Conservation (phyloP, 495 filamentous ascomycete genomes). For the Penicillium silybi region DNA sequence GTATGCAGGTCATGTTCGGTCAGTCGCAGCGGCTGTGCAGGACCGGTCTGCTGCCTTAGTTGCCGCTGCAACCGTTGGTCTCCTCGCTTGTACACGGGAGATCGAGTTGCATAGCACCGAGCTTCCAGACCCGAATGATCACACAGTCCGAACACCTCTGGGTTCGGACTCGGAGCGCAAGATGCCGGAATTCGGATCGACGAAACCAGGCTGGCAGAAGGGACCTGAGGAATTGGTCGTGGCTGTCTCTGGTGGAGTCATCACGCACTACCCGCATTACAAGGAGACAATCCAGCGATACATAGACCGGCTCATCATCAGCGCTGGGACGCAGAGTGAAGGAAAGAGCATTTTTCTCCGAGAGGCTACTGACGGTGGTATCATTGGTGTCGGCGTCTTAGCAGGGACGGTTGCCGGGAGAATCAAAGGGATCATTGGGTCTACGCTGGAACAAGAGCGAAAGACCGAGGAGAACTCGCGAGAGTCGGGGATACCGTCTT, state of each 20-base stretch:
- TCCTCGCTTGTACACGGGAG: conserved; percentile 60
- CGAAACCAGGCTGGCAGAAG: conserved; percentile 21
- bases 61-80: conserved; percentile 60
- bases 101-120: conserved; percentile 33
- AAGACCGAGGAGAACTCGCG: background rate
- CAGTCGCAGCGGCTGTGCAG: conserved; percentile 56
- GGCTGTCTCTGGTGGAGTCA: conserved; percentile 69
- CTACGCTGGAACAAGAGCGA: conserved; percentile 12
- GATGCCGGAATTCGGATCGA: conserved; percentile 4
- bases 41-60: conserved; percentile 59
- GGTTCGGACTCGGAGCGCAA: background rate
- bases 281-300: conserved; percentile 56
- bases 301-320: conserved; percentile 54
- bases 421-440: conserved; percentile 29
- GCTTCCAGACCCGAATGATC: background rate
- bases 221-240: conserved; percentile 58
- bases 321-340: conserved; percentile 42
- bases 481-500: background rate
- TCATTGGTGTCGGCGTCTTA: conserved; percentile 66
- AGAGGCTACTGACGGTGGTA: conserved; percentile 66
- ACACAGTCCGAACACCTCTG: background rate
- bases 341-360: conserved; percentile 55
- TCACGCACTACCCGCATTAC: conserved; percentile 67
- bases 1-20: conserved; percentile 46
- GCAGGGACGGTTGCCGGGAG: conserved; percentile 43